Evolutionary conservation across 177 flowering plant species (phyloP).

Genomic region (Vitis hybrid): DNA sequence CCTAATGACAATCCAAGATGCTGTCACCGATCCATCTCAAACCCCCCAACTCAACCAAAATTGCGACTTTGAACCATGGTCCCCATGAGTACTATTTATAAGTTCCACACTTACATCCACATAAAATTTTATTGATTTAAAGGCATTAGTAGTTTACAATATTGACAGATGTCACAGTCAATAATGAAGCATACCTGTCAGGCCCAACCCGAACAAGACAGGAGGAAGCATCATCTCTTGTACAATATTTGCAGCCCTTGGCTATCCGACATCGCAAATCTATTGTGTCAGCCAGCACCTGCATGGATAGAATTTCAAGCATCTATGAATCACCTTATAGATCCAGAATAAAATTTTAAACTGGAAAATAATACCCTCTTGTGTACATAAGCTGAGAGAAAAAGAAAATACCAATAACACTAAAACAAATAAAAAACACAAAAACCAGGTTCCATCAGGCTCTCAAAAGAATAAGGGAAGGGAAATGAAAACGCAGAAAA

Average conservation of each 20-base stretch:
- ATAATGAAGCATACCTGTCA: slow-evolving; percentile 52
- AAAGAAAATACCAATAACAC: no score
- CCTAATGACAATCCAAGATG: no score
- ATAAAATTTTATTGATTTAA: not conserved
- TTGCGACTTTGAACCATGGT: no score
- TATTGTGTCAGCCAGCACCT: slow-evolving; percentile 90
- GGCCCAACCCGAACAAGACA: slow-evolving; percentile 86
- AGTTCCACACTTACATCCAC: not conserved
- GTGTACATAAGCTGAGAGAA: not conserved
- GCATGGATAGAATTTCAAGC: slow-evolving; percentile 9
- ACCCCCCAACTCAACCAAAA: no score
- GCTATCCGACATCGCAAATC: slow-evolving; percentile 95
- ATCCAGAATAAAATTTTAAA: not conserved
- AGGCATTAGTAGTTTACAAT: not conserved
- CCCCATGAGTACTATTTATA: no score
- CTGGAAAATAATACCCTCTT: not conserved
- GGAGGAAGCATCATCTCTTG: slow-evolving; percentile 75
- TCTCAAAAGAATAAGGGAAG: no score
- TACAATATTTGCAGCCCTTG: slow-evolving; percentile 90
- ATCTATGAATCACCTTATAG: not conserved
- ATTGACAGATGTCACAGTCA: not conserved
- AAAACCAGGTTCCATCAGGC: no score
- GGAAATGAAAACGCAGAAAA: no score
- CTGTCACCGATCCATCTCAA: no score
- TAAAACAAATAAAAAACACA: no score